Evolutionary conservation across 2,329 filamentous ascomycete species (phyloP), one percentile per base, ranked within the genome.

Genomic region (Aureobasidium sp.): DNA sequence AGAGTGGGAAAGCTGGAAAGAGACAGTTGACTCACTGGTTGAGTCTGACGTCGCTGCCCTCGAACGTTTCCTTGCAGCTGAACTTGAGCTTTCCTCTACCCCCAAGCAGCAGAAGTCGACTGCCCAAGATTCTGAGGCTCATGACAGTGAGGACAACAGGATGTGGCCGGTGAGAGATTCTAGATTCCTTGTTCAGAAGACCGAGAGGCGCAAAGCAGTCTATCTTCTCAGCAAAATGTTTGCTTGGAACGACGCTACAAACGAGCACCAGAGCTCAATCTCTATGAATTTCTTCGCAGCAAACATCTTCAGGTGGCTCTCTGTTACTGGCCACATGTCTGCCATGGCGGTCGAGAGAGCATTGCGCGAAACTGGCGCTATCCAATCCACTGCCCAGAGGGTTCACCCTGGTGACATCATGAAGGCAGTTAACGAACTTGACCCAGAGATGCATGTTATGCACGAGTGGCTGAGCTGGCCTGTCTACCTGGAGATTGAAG

Each of bases 391-490:
- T 80, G 29, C 74, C 82, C 15, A 79, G 19, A 66, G 60, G 15
- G 56, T 69, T 11, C 64, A 65, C 9, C 64, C 85, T 12, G 82
- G 83, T 37, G 83, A 88, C 62, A 77, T 91, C 4, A 80, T 89
- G 24, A 74, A 79, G 48, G 78, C 85, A 48, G 75, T 91, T 40
- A 80, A 82, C 0, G 79, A 85, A 53, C 78, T 86, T n/a, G 88
- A 91, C 67, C 82, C 85, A 2, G 84, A 85, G 37, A 81, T 90
- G 71, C 82, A 85, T 56, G 76, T 90, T 2, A 78, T 91, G 42
- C 79, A 86, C 47, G 82, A 81, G 61, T 84, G 90, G 63, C 76
- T 92, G 7, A 82, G 83, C 22, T 68, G 76, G 42, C 80, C 81
- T 6, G 88, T 87, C 8, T 83, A 84, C 67, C 79, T 91, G 19